These are phyloP conservation scores for Pythium aphanidermatum DNA, from an alignment of 352 stramenopile species.

Conservation along the genomic window DNA sequence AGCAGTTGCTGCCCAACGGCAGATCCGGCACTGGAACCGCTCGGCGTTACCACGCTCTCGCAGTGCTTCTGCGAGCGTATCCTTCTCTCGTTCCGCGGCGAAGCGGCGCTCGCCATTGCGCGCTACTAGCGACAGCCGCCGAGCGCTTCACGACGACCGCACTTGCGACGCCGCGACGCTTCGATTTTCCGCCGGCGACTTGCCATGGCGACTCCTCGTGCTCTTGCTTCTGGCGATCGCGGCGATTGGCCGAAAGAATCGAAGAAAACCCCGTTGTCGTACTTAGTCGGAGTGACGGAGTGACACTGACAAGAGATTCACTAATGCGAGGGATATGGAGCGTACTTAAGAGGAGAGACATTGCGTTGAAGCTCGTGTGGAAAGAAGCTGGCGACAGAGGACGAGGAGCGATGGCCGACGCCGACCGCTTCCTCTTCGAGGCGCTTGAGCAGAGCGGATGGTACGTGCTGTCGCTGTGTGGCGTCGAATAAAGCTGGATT, in stretches of 20 bases:
- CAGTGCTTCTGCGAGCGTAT: neutral
- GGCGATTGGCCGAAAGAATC: neutral
- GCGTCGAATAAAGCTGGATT: no score
- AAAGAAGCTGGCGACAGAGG: neutral
- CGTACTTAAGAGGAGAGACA: slow-evolving; percentile 9
- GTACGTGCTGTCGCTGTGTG: no score
- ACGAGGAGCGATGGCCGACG: slow-evolving; percentile 14
- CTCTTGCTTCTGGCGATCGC: neutral
- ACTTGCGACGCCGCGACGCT: no score
- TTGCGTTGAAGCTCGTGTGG: slow-evolving; percentile 6
- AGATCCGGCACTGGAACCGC: slow-evolving; percentile 19
- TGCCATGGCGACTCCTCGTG: neutral
- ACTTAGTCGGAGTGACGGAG: slow-evolving; percentile 8
- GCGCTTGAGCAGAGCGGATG: slow-evolving; percentile 20
- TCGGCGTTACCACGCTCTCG: slow-evolving; percentile 12
- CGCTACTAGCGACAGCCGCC: no score
- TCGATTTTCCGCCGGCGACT: no score
- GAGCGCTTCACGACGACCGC: no score
- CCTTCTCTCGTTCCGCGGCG: neutral
- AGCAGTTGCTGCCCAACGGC: slow-evolving; percentile 5
- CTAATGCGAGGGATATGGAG: no score
- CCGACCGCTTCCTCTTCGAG: slow-evolving; percentile 21
- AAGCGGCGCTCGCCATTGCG: no score
- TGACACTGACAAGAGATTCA: no score
- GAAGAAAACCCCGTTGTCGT: slow-evolving; percentile 1